These are phyloP conservation scores for Hypsizygus marmoreus DNA, from an alignment of 768 basidiomycete genomes.

Conservation along the genomic window DNA sequence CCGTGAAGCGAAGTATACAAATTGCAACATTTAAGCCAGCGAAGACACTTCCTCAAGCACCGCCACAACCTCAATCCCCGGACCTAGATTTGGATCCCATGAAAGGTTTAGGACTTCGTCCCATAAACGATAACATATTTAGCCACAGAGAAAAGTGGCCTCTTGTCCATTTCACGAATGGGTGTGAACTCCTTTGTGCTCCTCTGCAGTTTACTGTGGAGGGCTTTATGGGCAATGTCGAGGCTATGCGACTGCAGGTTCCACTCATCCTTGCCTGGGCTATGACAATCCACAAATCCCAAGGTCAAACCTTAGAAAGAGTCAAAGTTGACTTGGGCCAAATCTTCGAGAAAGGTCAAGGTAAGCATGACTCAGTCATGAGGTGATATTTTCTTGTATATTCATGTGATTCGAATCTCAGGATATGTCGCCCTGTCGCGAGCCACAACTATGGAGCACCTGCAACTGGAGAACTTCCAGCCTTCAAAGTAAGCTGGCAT, in stretches of 20 bases:
- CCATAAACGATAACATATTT: constrained; percentile 27
- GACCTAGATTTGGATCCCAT: not conserved
- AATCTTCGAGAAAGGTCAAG: constrained; percentile 80
- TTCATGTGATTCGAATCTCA: too few species aligned
- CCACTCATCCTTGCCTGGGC: constrained; percentile 72
- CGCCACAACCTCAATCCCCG: not conserved
- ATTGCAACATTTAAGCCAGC: constrained; percentile 29
- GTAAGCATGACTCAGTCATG: constrained; percentile 29
- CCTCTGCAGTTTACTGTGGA: constrained; percentile 59
- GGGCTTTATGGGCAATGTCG: constrained; percentile 54
- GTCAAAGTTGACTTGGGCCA: constrained; percentile 76
- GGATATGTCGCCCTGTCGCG: constrained; percentile 74
- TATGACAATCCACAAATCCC: constrained; percentile 83
- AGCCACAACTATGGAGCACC: constrained; percentile 60
- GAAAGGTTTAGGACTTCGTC: not conserved
- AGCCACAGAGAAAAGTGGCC: constrained; percentile 48
- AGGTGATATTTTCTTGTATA: not conserved
- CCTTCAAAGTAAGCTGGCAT: constrained; percentile 47
- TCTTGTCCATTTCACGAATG: constrained; percentile 57
- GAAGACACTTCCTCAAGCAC: not conserved
- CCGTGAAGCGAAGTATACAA: constrained; percentile 35
- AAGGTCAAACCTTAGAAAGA: constrained; percentile 81
- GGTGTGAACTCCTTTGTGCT: constrained; percentile 47
- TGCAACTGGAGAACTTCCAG: constrained; percentile 66
- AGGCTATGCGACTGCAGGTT: constrained; percentile 64